Evolutionary conservation across 2,329 filamentous ascomycete species (phyloP), one percentile per base, ranked within the genome.

Genomic region (Aspergillus amoenus): DNA sequence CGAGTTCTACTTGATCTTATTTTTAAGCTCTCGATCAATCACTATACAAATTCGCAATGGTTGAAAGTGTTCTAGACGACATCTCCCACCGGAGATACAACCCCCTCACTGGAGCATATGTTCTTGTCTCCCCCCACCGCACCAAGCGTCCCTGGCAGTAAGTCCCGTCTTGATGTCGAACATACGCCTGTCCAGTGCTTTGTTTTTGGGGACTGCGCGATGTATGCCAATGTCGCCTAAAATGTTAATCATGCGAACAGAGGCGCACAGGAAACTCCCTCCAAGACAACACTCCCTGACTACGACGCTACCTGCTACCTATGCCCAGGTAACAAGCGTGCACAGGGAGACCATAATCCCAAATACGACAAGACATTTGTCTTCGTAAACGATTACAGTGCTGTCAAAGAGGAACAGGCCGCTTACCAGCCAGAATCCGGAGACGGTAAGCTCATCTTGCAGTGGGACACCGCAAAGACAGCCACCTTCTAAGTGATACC

Each of bases 61-160:
- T 85, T 8, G 87, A 89, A 70, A 82, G 85, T 63, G 86, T 93
- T 49, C 86, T 99, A 50, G 88, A 97, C 80, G 93, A 99, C 74
- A 97, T 99, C 69, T 96, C 94, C 42, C 94, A 99, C 73, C 84
- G 94, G 68, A 88, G 94, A 73, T 97, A 89, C 76, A 99, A 99
- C 73, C 90, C 91, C 52, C 82, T 99, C 61, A 88, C 90, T 64
- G 92, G 91, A 60, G 91, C 89, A 61, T 96, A 93, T 89, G 84
- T 99, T 59, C 84, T 99, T 39, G 94, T 99, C 13, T 97, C 94
- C 15, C 94, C 94, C 60, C 94, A 99, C 76, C 83, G 94, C 55
- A 97, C 93, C 52, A 97, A 97, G 84, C 85, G 94, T 63, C 94
- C 94, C 69, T 99, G 94, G 94, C 94, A 97, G 91, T 96, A 81